Base-by-base conservation (phyloP, 768 basidiomycete genomes). In the Infundibulicybe gibba region DNA sequence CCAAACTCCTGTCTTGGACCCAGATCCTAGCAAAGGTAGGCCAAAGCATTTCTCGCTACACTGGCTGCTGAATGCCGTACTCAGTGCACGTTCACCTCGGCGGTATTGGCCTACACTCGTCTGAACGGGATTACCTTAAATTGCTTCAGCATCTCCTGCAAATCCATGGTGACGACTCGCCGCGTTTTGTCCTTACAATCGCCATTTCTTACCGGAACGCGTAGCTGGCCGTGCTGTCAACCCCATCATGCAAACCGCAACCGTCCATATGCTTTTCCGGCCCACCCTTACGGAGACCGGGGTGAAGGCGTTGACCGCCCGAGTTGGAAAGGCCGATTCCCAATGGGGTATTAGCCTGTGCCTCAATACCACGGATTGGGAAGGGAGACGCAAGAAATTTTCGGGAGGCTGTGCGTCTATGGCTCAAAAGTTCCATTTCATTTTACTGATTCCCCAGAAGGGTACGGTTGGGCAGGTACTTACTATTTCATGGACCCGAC, bases 71-170 rank as follows among this genome's bases (percentile, higher is more conserved):
- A 16, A 34, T 20, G 14, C 13, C 46, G 25, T 0, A 11, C 40
- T 35, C 17, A 64, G 62, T 60, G 2, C 41, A 49, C 10, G 41
- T 61, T 3, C 49, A 58, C 32, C 49, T 67, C 17, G 67, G 64
- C 4, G 67, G 65, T 38, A 50, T 61, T 3, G 65, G 64, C 2
- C 33, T 64, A 5, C 65, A 62, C 43, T 49, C 56, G 12, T 58
- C 66, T 5, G 30, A 61, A 14, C 50, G 54, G 2, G 65, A 66
- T 44, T 68, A 68, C 45, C 54, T 68, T n/a, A 46, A 54, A 1
- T 47, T 69, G 16, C 47, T 68, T 6, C 62, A 63, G 3, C 65
- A 70, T 38, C 40, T 68, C 10, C 58, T 67, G 0, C 62, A 63
- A 41, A 54, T 65, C 12, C 48, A 63, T 48, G 54, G 64, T 61